Evolutionary conservation across 495 filamentous ascomycete species (phyloP).

Genomic region (Aspergillus wentii): DNA sequence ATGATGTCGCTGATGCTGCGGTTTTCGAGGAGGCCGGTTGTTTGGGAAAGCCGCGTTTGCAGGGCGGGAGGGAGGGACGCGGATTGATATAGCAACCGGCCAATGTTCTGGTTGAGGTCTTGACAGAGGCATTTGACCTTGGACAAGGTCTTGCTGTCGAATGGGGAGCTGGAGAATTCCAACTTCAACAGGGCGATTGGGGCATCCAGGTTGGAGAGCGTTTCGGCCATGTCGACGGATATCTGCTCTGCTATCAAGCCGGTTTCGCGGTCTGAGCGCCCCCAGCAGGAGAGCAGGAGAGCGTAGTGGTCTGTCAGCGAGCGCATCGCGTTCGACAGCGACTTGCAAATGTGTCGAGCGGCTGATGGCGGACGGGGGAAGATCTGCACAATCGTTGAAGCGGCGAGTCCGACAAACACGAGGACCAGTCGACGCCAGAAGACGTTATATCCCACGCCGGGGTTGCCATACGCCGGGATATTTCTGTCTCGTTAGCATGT

Average conservation of each 20-base stretch:
- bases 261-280: constrained; percentile 9
- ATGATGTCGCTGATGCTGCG: constrained; percentile 36
- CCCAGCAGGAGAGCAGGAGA: constrained; percentile 38
- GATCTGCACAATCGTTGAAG: constrained; percentile 34
- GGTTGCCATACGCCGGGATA: constrained; percentile 34
- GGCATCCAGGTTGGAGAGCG: constrained; percentile 23
- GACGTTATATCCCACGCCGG: constrained; percentile 37
- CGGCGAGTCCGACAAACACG: constrained; percentile 35
- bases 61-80: constrained; percentile 26
- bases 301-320: constrained; percentile 41
- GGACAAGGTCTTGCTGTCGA: constrained; percentile 29
- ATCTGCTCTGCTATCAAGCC: constrained; percentile 28
- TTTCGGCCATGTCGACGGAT: constrained; percentile 27
- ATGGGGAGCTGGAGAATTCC: constrained; percentile 39
- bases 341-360: constrained; percentile 34
- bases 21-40: constrained; percentile 32
- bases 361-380: constrained; percentile 42
- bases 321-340: constrained; percentile 32
- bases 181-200: constrained; percentile 29
- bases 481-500: constrained; percentile 12
- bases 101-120: constrained; percentile 29
- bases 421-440: constrained; percentile 42
- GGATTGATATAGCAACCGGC: constrained; percentile 29
- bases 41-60: constrained; percentile 21
- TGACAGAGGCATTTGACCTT: constrained; percentile 33